phyloP scores from a whole-genome alignment of 169 alveolate species.

The Eimeria tenella region DNA sequence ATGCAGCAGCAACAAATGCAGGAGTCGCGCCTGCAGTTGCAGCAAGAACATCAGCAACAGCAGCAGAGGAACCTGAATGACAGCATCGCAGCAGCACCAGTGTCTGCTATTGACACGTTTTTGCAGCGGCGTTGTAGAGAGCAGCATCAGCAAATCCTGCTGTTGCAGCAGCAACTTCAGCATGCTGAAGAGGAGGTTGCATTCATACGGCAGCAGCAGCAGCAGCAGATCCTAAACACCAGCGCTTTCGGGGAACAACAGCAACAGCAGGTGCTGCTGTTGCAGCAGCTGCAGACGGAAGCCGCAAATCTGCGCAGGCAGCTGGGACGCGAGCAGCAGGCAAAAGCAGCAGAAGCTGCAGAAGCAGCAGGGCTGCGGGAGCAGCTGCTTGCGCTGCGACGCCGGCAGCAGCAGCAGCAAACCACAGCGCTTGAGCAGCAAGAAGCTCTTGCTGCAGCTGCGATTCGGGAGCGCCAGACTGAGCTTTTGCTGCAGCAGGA shows the following conservation, averaged over 20 bases:
- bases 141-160: slow-evolving; percentile 73
- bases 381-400: slow-evolving; percentile 50
- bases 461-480: slow-evolving; percentile 28
- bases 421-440: slow-evolving; percentile 57
- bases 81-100: slow-evolving; percentile 21
- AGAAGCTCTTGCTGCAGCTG: slow-evolving; percentile 62
- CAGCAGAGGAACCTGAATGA: slow-evolving; percentile 18
- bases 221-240: slow-evolving; percentile 23
- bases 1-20: slow-evolving; percentile 53
- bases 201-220: slow-evolving; percentile 65
- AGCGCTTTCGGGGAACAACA: slow-evolving; percentile 48
- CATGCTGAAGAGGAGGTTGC: slow-evolving; percentile 66
- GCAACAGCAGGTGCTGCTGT: slow-evolving; percentile 62
- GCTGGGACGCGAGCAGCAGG: slow-evolving; percentile 27
- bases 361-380: slow-evolving; percentile 52
- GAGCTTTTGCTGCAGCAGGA: slow-evolving; percentile 68
- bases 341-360: slow-evolving; percentile 50
- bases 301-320: slow-evolving; percentile 44
- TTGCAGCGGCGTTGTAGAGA: slow-evolving; percentile 69
- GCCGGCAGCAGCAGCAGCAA: slow-evolving; percentile 74
- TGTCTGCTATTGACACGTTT: slow-evolving; percentile 21
- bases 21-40: slow-evolving; percentile 16
- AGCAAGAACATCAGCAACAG: slow-evolving; percentile 71
- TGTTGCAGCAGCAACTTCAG: slow-evolving; percentile 66
- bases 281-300: slow-evolving; percentile 62